These are phyloP conservation scores for Ophiostoma piceae DNA, from an alignment of 2,329 filamentous ascomycete species.

Conservation along the genomic window DNA sequence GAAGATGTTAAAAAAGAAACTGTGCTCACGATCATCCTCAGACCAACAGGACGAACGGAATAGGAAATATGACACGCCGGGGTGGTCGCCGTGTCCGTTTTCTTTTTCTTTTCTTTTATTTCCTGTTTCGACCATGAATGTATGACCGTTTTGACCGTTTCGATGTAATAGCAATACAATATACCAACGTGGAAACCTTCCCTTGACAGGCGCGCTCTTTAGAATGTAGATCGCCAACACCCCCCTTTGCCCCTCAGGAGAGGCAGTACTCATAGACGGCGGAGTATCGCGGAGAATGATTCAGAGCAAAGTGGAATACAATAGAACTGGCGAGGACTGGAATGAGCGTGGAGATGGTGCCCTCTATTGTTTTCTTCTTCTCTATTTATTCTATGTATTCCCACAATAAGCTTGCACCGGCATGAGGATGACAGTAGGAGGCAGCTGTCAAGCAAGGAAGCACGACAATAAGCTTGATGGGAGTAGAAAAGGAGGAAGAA, in stretches of 20 bases:
- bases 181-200: background rate
- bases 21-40: background rate
- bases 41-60: background rate
- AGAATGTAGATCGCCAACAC: background rate
- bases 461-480: too few relatives aligned
- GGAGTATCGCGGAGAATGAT: background rate
- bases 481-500: too few relatives aligned
- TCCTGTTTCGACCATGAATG: too few relatives aligned
- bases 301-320: background rate
- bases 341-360: background rate
- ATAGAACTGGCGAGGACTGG: background rate
- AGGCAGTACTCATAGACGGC: background rate
- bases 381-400: too few relatives aligned
- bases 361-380: background rate
- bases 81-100: too few relatives aligned
- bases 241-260: background rate
- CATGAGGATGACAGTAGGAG: too few relatives aligned
- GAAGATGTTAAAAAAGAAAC: background rate
- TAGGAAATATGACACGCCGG: constrained; percentile 8
- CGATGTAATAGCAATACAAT: background rate
- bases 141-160: background rate
- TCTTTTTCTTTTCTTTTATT: too few relatives aligned
- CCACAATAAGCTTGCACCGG: too few relatives aligned
- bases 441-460: too few relatives aligned
- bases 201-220: background rate